phyloP scores from a whole-genome alignment of 306 rosid genomes.

The Glycine soja region DNA sequence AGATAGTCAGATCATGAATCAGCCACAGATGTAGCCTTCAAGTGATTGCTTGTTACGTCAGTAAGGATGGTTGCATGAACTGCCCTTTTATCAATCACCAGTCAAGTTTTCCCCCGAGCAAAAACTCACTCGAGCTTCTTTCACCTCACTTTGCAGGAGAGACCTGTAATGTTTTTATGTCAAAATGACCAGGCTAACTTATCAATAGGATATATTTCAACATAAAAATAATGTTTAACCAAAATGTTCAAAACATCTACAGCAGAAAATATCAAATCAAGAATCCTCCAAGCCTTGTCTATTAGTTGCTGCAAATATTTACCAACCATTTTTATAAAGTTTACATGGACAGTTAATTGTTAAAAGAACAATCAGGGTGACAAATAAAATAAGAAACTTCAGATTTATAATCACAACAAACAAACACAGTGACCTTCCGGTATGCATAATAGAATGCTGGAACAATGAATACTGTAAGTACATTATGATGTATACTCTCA shows the following conservation, averaged over 20 bases:
- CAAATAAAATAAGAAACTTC: not conserved
- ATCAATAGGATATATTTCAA: not conserved
- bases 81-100: slow-evolving; percentile 15
- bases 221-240: not conserved
- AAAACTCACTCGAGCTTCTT: not conserved
- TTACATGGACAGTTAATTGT: not conserved
- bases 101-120: not conserved
- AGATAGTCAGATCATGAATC: not conserved
- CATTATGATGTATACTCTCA: not conserved
- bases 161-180: not conserved
- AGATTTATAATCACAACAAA: not conserved
- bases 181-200: not conserved
- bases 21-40: not conserved
- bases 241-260: not conserved
- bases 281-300: slow-evolving; percentile 15
- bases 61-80: slow-evolving; percentile 1
- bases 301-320: not conserved
- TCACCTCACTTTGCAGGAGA: not conserved
- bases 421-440: not conserved
- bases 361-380: slow-evolving; percentile 2
- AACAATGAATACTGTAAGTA: not conserved
- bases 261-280: slow-evolving; percentile 35
- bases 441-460: not conserved
- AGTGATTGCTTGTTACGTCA: not conserved
- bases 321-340: not conserved